phyloP scores from a whole-genome alignment of 805 yeast species.

The Ogataea ramenticola region DNA sequence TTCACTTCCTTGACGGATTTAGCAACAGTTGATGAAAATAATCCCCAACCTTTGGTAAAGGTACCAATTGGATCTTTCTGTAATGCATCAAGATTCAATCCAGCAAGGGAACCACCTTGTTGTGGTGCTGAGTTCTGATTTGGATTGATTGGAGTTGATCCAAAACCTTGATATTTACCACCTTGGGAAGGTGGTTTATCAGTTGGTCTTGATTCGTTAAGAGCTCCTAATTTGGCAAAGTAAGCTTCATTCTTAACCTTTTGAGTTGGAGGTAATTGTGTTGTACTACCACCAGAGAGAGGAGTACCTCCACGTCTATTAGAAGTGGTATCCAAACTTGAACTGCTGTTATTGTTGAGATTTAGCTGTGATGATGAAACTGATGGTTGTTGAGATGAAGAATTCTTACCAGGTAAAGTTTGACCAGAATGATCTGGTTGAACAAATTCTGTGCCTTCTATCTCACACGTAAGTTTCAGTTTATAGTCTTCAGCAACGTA shows the following conservation, averaged over 20 bases:
- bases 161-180: constrained; percentile 89
- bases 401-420: constrained; percentile 27
- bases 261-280: constrained; percentile 16
- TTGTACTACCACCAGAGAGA: not conserved
- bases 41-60: constrained; percentile 86
- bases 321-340: not conserved
- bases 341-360: constrained; percentile 2
- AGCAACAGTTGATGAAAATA: constrained; percentile 78
- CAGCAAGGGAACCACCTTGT: constrained; percentile 32
- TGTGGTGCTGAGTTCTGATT: constrained; percentile 7
- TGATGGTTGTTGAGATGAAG: not conserved
- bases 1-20: constrained; percentile 81
- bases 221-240: constrained; percentile 71
- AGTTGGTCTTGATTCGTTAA: constrained; percentile 66
- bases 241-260: constrained; percentile 71
- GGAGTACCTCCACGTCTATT: constrained; percentile 1
- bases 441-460: constrained; percentile 65
- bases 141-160: constrained; percentile 53
- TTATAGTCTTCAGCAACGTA: constrained; percentile 94
- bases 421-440: constrained; percentile 55
- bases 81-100: constrained; percentile 58
- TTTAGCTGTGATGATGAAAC: not conserved
- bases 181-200: constrained; percentile 89
- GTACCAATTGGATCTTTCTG: constrained; percentile 90
- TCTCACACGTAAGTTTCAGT: constrained; percentile 63